These are phyloP conservation scores for Arthrocladium fulminans DNA, from an alignment of 2,329 filamentous ascomycete species.

Conservation along the genomic window DNA sequence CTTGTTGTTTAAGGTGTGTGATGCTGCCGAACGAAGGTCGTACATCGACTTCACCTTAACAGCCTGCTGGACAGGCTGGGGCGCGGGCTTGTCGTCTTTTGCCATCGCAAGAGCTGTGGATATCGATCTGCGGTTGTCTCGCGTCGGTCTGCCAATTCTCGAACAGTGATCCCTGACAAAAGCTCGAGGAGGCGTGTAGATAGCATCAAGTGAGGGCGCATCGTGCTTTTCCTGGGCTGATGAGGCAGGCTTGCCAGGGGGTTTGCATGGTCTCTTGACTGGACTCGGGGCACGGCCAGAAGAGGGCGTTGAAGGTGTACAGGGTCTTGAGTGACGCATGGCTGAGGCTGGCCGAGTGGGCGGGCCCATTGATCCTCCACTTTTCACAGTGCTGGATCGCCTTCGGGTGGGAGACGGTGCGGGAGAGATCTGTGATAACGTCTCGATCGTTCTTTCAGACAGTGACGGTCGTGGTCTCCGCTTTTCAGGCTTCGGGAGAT, in stretches of 20 bases:
- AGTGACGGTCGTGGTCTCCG: constrained; percentile 48
- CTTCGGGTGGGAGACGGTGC: constrained; percentile 59
- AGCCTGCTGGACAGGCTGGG: neutral
- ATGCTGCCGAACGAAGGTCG: constrained; percentile 2
- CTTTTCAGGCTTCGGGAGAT: constrained; percentile 11
- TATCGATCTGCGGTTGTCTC: neutral
- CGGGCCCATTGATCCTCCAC: constrained; percentile 51
- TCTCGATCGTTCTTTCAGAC: constrained; percentile 78
- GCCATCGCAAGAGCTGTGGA: neutral
- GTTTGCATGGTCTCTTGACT: constrained; percentile 16
- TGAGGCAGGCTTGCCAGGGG: constrained; percentile 16
- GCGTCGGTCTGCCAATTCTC: constrained; percentile 12
- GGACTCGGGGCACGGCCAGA: constrained; percentile 14
- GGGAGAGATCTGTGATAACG: constrained; percentile 65
- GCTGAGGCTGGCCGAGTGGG: constrained; percentile 56
- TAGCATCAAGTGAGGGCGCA: constrained; percentile 14
- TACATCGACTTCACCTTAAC: constrained; percentile 9
- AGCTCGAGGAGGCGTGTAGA: constrained; percentile 20
- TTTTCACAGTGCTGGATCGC: constrained; percentile 63
- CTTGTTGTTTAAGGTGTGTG: constrained; percentile 9
- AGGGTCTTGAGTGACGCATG: constrained; percentile 31
- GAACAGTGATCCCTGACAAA: constrained; percentile 18
- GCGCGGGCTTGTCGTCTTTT: neutral
- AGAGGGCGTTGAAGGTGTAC: constrained; percentile 10
- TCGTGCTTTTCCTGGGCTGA: constrained; percentile 15